Evolutionary conservation across 768 basidiomycete species (phyloP).

Genomic region (Russula emetica): DNA sequence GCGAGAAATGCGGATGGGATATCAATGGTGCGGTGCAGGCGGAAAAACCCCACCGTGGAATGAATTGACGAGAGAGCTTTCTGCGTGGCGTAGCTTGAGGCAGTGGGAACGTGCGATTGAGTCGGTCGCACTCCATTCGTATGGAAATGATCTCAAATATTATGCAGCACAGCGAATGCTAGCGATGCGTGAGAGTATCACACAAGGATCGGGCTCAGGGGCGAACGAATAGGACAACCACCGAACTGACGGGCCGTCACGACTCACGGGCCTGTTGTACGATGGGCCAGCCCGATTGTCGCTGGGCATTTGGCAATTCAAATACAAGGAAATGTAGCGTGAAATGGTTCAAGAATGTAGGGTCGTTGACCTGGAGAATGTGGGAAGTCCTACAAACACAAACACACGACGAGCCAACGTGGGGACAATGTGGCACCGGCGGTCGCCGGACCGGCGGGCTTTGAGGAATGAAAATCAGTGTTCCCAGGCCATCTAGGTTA

Average conservation of each 20-base stretch:
- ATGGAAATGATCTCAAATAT: too few species aligned
- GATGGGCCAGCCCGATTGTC: too few species aligned
- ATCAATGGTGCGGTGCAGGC: background rate
- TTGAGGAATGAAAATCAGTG: background rate
- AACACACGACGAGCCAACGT: too few species aligned
- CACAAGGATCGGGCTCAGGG: conserved; percentile 14
- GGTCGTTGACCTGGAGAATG: background rate
- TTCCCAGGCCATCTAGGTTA: background rate
- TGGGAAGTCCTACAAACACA: background rate
- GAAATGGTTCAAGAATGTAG: conserved; percentile 1
- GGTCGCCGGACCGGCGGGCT: background rate
- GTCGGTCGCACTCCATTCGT: too few species aligned
- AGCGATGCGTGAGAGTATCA: conserved; percentile 2
- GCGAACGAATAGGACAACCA: background rate
- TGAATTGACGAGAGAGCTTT: background rate
- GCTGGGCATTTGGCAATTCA: background rate
- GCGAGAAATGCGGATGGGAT: background rate
- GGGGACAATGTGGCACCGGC: background rate
- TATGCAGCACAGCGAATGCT: too few species aligned
- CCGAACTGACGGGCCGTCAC: too few species aligned
- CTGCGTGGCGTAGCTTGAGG: too few species aligned
- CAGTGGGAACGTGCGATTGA: too few species aligned
- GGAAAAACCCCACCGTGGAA: background rate
- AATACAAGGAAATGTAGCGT: background rate
- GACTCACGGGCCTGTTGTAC: too few species aligned